Base-by-base conservation (phyloP, 768 basidiomycete genomes). In the Naematelia aurantialba region DNA sequence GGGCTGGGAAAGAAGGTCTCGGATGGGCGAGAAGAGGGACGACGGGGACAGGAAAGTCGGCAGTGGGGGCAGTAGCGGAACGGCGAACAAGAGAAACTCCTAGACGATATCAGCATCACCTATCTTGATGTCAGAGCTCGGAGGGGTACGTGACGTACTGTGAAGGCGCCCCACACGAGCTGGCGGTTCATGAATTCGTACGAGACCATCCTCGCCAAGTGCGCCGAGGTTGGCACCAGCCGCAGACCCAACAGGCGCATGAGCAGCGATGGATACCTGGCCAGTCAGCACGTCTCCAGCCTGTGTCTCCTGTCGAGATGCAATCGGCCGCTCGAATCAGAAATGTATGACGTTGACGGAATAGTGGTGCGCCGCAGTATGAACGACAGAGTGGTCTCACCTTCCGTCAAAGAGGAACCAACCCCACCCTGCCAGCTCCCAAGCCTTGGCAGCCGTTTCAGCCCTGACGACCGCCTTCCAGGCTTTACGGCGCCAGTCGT, bases 101-200 rank as follows among this genome's bases (percentile, higher is more conserved):
- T 98, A 63, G 26, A 42, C 19, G 17, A 27, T 21, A 25, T 4
- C 47, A n/a, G 56, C 44, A 22, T 45, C n/a, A 17, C n/a, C 45
- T 44, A 44, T 19, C 46, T 8, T 48, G 46, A 48, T 10, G 25
- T 11, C 14, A 45, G 4, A 22, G 19, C 14, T 13, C n/a, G 48
- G 58, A 11, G 4, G 29, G 19, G 45, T 17, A 26, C 17, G 11
- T 34, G 13, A 78, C 89, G 55, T 71, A 94, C 94, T 5, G 96
- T 98, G 76, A 98, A 94, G 0, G 91, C 89, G 73, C 93, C 90
- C 96, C 96, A 99, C 55, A 99, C 96, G 83, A 99, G 89, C 76
- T 98, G 94, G 66, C 96, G 88, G 69, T 98, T 97, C 90, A 98
- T 94, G 70, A 92, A 98, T 72, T 98, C 96, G 77, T 96, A 99